Evolutionary conservation across 2,329 filamentous ascomycete species (phyloP).

Genomic region (Hymenoscyphus repandus): DNA sequence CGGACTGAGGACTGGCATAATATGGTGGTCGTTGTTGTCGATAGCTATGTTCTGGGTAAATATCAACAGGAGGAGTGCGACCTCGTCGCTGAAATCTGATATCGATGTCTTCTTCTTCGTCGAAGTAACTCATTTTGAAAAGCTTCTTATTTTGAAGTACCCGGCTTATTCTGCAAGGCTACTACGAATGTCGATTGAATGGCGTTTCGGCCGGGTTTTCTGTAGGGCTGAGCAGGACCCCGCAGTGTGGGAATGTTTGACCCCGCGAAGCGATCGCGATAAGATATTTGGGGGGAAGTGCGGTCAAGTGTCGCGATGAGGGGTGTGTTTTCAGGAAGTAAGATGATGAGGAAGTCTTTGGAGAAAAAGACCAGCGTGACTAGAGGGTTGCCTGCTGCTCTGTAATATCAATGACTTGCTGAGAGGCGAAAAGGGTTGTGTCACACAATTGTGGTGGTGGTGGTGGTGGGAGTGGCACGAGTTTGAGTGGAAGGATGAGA

Average conservation of each 20-base stretch:
- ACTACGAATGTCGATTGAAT: background rate
- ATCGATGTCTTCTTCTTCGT: conserved; percentile 53
- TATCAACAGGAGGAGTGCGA: conserved; percentile 2
- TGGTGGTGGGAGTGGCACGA: too few relatives aligned
- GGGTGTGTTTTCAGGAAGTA: background rate
- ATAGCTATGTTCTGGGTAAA: conserved; percentile 8
- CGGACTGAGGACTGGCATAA: background rate
- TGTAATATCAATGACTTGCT: background rate
- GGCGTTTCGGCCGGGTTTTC: background rate
- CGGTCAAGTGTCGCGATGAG: background rate
- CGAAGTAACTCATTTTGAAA: conserved; percentile 33
- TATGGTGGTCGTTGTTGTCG: conserved; percentile 6
- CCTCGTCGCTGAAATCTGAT: conserved; percentile 41
- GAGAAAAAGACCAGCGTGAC: background rate
- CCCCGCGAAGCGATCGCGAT: conserved; percentile 5
- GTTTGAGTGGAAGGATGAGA: too few relatives aligned
- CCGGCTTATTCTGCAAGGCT: conserved; percentile 5
- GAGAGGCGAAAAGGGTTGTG: background rate
- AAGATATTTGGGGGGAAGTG: background rate
- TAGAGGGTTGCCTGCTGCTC: too few relatives aligned
- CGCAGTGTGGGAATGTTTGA: conserved; percentile 1
- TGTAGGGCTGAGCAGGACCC: conserved; percentile 11
- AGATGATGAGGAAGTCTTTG: background rate
- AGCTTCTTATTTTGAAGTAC: background rate
- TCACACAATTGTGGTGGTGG: conserved; percentile 6